Percentiles rank a stretch among this genome's conserved stretches.
Evolutionary conservation across 2,329 filamentous ascomycete genomes (phyloP).

Genomic region (Aspergillus jensenii): DNA sequence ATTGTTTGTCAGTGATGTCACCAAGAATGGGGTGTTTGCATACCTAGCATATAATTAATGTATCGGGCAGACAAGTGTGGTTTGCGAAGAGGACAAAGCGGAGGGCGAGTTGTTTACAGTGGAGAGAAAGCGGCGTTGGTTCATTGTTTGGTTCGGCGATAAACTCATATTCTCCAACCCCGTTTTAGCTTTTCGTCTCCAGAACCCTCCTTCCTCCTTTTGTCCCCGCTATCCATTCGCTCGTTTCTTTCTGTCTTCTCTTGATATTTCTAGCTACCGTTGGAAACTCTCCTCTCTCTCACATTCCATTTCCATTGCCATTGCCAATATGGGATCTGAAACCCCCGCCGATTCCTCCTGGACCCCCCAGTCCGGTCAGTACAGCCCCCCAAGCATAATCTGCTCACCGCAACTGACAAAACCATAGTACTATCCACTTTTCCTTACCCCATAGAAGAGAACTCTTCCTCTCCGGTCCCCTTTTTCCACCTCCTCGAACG

Average conservation of each 20-base stretch:
- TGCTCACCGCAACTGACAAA: constrained; percentile 6
- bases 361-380: constrained; percentile 38
- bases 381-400: not conserved
- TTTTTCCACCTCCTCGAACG: constrained; percentile 95
- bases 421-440: constrained; percentile 63
- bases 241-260: constrained; percentile 3
- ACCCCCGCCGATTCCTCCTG: constrained; percentile 27
- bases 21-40: not conserved
- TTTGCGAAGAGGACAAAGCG: not conserved
- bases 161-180: not conserved
- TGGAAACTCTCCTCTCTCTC: not conserved
- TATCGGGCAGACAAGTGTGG: not conserved
- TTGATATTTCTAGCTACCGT: constrained; percentile 1
- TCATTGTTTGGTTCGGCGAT: constrained; percentile 12
- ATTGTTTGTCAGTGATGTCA: constrained; percentile 1
- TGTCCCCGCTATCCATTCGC: not conserved
- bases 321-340: constrained; percentile 30
- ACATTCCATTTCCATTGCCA: not conserved
- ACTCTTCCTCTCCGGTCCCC: constrained; percentile 71
- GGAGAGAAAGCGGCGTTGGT: constrained; percentile 6
- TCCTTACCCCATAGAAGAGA: constrained; percentile 58
- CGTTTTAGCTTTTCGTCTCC: constrained; percentile 1
- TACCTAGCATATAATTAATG: not conserved
- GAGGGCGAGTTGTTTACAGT: constrained; percentile 1
- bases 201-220: constrained; percentile 6